Evolutionary conservation across 352 stramenopile species (phyloP).

Genomic region (Pythium coloratum): DNA sequence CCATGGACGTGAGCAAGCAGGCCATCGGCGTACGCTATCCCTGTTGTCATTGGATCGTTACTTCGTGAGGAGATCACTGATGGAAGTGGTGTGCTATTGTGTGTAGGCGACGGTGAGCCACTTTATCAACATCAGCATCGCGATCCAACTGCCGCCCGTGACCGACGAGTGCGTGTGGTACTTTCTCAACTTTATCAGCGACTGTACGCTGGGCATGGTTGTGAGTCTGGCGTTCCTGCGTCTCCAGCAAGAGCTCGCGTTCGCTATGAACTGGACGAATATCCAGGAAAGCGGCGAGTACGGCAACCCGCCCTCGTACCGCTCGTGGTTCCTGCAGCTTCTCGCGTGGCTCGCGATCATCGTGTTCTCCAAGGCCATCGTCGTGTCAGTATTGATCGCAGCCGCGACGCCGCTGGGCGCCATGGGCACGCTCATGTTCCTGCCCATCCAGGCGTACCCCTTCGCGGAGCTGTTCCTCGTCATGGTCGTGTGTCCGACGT

Average conservation of each 20-base stretch:
- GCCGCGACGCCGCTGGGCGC: conserved; percentile 44
- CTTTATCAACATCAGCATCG: conserved; percentile 71
- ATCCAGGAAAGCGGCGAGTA: conserved; percentile 83
- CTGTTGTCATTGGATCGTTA: neutral
- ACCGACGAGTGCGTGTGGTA: conserved; percentile 87
- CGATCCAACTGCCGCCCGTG: conserved; percentile 70
- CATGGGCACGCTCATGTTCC: conserved; percentile 67
- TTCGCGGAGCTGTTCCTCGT: conserved; percentile 74
- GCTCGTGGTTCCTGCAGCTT: conserved; percentile 62
- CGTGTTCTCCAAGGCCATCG: conserved; percentile 78
- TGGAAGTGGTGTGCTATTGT: neutral
- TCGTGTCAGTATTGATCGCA: conserved; percentile 70
- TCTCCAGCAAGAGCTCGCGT: conserved; percentile 53
- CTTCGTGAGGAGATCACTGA: neutral
- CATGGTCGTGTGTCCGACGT: conserved; percentile 82
- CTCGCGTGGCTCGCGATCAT: conserved; percentile 72
- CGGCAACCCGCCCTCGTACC: conserved; percentile 66
- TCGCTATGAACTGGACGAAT: conserved; percentile 66
- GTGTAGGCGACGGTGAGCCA: conserved; percentile 55
- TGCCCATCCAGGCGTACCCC: conserved; percentile 56
- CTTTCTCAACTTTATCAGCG: conserved; percentile 82
- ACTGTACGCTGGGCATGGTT: conserved; percentile 81
- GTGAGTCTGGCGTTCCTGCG: conserved; percentile 60
- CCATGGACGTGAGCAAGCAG: conserved; percentile 84
- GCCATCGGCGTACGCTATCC: conserved; percentile 53